Evolutionary conservation across 176 grass and related monocot species (phyloP).

Genomic region (Hyparrhenia diplandra): DNA sequence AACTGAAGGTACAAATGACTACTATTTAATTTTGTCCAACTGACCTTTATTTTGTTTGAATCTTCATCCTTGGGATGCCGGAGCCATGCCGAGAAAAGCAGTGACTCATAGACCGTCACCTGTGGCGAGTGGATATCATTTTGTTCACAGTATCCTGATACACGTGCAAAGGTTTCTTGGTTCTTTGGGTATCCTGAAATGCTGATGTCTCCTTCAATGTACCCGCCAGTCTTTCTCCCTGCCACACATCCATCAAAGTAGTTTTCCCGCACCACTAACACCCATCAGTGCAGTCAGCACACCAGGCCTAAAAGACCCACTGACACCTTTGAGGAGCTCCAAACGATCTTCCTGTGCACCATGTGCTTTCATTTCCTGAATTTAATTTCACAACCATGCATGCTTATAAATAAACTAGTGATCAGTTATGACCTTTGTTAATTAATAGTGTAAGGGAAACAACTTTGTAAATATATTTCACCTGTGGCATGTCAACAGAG

Average conservation of each 20-base stretch:
- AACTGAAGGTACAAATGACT: too few species aligned
- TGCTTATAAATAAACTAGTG: not conserved
- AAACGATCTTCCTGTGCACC: constrained; percentile 60
- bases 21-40: too few species aligned
- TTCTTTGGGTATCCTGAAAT: too few species aligned
- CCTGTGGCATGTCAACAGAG: constrained; percentile 53
- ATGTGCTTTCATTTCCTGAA: constrained; percentile 93
- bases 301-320: constrained; percentile 87
- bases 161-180: too few species aligned
- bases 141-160: too few species aligned
- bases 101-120: too few species aligned
- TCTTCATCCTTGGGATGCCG: too few species aligned
- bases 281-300: constrained; percentile 91
- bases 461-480: not conserved
- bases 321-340: constrained; percentile 73
- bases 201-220: constrained; percentile 28
- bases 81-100: too few species aligned
- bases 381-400: not conserved
- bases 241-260: constrained; percentile 89
- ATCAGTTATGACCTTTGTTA: not conserved
- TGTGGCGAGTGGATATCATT: too few species aligned
- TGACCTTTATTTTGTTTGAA: too few species aligned
- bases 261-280: constrained; percentile 90
- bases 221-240: constrained; percentile 90
- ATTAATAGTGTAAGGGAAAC: not conserved